phyloP scores from a whole-genome alignment of 2,329 filamentous ascomycete species.

The Xylariaceae sp. region DNA sequence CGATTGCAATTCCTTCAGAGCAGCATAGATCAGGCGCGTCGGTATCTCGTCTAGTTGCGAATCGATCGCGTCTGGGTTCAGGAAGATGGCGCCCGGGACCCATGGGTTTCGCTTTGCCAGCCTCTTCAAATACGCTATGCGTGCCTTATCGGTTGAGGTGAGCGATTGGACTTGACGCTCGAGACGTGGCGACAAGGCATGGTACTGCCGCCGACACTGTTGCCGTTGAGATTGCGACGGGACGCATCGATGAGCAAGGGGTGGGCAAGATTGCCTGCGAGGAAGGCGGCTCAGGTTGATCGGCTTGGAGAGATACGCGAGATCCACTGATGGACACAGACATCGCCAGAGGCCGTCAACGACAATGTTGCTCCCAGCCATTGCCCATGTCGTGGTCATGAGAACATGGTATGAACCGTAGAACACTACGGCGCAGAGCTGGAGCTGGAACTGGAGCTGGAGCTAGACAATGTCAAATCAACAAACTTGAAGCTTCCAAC shows the following conservation, averaged over 20 bases:
- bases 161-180: neutral
- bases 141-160: constrained; percentile 12
- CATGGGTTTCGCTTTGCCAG: constrained; percentile 26
- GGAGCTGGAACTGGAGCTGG: neutral
- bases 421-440: neutral
- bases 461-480: neutral
- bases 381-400: constrained; percentile 21
- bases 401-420: neutral
- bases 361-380: constrained; percentile 37
- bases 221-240: constrained; percentile 8
- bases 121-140: constrained; percentile 24
- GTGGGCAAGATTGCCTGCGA: constrained; percentile 7
- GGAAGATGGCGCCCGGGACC: constrained; percentile 25
- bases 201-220: constrained; percentile 13
- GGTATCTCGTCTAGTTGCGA: constrained; percentile 27
- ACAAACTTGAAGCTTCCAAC: neutral
- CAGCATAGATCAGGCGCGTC: constrained; percentile 42
- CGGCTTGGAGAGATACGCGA: constrained; percentile 33
- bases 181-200: constrained; percentile 1
- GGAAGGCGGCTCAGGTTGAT: constrained; percentile 20
- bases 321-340: constrained; percentile 53
- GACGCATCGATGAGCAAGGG: constrained; percentile 10
- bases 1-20: constrained; percentile 38
- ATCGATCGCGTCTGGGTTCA: constrained; percentile 18
- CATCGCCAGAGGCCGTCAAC: constrained; percentile 60